phyloP scores from a whole-genome alignment of 2,329 filamentous ascomycete species.

The Exophiala xenobiotica region DNA sequence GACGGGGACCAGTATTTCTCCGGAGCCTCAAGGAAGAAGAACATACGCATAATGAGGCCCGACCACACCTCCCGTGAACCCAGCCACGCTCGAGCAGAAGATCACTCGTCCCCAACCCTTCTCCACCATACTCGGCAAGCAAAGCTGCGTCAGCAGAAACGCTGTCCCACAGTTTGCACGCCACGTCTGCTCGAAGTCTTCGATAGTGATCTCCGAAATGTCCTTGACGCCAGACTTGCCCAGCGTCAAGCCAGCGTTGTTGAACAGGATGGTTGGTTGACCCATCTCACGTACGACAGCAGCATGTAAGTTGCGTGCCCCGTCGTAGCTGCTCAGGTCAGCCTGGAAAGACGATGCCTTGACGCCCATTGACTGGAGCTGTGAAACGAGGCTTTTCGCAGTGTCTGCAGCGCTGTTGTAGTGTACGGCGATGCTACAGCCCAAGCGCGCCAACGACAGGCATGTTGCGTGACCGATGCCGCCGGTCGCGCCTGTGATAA shows the following conservation, averaged over 20 bases:
- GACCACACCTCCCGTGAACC: conserved; percentile 63
- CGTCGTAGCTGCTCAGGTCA: conserved; percentile 39
- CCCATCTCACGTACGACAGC: conserved; percentile 37
- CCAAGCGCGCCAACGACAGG: conserved; percentile 40
- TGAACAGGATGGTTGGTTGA: conserved; percentile 43
- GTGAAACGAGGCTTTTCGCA: conserved; percentile 34
- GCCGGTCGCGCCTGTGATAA: conserved; percentile 46
- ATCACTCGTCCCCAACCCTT: conserved; percentile 63
- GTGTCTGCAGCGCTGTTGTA: conserved; percentile 39
- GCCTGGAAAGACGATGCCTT: conserved; percentile 38
- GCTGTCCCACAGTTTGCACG: conserved; percentile 62
- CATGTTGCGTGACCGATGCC: conserved; percentile 47
- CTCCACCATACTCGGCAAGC: conserved; percentile 60
- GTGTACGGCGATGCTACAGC: conserved; percentile 47
- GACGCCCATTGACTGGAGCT: conserved; percentile 34
- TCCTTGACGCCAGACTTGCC: conserved; percentile 52
- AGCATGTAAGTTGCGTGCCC: conserved; percentile 36
- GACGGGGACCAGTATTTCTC: too few relatives aligned
- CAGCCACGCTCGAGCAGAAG: conserved; percentile 64
- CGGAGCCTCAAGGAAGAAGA: conserved; percentile 29
- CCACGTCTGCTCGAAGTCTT: conserved; percentile 64
- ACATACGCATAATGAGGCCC: conserved; percentile 50
- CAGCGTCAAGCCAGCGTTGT: conserved; percentile 57
- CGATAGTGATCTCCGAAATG: conserved; percentile 59
- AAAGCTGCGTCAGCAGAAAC: conserved; percentile 61